These are phyloP conservation scores for Cucurbitaria berberidis DNA, from an alignment of 2,329 filamentous ascomycete species.

Conservation along the genomic window DNA sequence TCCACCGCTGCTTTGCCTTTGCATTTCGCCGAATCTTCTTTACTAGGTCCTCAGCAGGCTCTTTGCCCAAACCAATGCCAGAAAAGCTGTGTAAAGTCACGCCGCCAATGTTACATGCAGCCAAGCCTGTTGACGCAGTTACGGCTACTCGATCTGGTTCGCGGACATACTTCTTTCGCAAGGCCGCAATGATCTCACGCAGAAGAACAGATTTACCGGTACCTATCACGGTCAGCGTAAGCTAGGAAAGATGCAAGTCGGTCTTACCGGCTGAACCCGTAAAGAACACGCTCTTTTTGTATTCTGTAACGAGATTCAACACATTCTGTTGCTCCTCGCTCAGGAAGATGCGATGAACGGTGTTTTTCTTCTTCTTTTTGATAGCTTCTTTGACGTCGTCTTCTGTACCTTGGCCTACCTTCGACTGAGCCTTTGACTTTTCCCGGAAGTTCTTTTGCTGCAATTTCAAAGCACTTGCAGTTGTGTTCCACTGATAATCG, in stretches of 20 bases:
- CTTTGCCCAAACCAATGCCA: constrained; percentile 94
- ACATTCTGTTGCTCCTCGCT: constrained; percentile 88
- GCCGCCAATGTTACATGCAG: constrained; percentile 95
- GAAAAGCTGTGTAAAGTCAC: constrained; percentile 96
- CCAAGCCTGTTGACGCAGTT: constrained; percentile 93
- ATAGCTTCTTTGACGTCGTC: constrained; percentile 58
- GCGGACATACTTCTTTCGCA: constrained; percentile 76
- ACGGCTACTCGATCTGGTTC: constrained; percentile 88
- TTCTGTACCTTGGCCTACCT: constrained; percentile 43
- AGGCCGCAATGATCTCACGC: constrained; percentile 82
- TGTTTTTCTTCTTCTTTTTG: constrained; percentile 52
- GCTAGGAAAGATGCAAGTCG: neutral
- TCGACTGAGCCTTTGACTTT: constrained; percentile 60
- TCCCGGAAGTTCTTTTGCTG: constrained; percentile 76
- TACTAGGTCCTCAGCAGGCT: constrained; percentile 77
- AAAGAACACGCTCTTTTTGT: constrained; percentile 92
- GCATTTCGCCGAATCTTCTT: constrained; percentile 89
- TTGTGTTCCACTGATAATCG: constrained; percentile 71
- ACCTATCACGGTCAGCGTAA: constrained; percentile 47
- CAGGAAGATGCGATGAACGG: constrained; percentile 67
- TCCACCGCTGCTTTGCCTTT: constrained; percentile 88
- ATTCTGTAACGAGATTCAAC: constrained; percentile 78
- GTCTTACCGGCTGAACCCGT: constrained; percentile 82
- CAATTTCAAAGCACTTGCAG: constrained; percentile 75
- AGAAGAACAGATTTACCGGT: constrained; percentile 97